Conservation (phyloP, 2,329 filamentous ascomycete species). For the Alternaria triticina region DNA sequence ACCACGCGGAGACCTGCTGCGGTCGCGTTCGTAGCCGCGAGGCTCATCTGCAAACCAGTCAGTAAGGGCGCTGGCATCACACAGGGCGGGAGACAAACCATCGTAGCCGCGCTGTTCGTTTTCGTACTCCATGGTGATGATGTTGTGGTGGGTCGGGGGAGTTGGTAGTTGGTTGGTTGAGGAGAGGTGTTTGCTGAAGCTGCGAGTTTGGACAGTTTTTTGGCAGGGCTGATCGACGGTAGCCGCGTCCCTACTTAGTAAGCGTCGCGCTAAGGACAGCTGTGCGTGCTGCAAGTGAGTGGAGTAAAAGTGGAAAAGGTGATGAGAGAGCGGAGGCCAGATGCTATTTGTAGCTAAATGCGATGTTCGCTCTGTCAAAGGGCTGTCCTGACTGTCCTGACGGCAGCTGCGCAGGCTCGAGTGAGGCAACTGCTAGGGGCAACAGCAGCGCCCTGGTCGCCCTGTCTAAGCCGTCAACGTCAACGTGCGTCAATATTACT, state of each 20-base stretch:
- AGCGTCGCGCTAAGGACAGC: constrained; percentile 34
- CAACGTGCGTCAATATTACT: constrained; percentile 12
- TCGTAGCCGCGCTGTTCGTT: constrained; percentile 70
- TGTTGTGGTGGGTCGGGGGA: constrained; percentile 37
- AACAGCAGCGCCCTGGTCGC: constrained; percentile 12
- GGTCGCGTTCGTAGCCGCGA: constrained; percentile 68
- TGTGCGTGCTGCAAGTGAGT: constrained; percentile 30
- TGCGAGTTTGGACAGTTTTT: constrained; percentile 33
- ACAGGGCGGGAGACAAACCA: constrained; percentile 56
- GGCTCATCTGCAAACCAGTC: constrained; percentile 58
- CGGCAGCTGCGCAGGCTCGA: constrained; percentile 11
- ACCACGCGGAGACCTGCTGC: constrained; percentile 68
- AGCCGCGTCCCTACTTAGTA: constrained; percentile 38
- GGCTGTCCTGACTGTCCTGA: not conserved
- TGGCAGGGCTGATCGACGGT: constrained; percentile 41
- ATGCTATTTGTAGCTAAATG: constrained; percentile 9
- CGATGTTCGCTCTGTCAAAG: constrained; percentile 1
- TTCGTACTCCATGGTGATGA: constrained; percentile 68
- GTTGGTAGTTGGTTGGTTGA: constrained; percentile 25
- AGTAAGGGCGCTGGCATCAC: constrained; percentile 20
- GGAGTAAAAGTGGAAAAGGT: constrained; percentile 16
- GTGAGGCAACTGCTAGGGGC: constrained; percentile 25
- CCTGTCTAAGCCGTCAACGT: constrained; percentile 16
- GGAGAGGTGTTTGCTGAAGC: constrained; percentile 31
- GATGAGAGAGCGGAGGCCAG: constrained; percentile 6